Evolutionary conservation across 2,329 filamentous ascomycete species (phyloP), one percentile per base, ranked within the genome.

Genomic region (Corinectria fuckeliana): DNA sequence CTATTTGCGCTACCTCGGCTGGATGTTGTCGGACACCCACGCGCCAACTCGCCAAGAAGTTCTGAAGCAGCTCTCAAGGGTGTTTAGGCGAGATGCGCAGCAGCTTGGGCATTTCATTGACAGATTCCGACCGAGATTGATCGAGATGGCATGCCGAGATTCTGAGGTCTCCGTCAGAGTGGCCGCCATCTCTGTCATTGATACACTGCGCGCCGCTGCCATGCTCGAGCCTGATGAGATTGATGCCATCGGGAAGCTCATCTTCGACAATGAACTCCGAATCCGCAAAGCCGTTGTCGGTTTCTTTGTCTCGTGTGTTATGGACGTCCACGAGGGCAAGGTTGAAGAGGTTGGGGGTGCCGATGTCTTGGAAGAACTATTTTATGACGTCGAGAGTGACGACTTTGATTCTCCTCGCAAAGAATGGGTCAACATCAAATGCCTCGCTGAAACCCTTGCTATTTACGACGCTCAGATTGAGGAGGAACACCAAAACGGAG

Each of bases 81-180:
- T 99, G 5, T 94, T 96, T 77, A 89, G 88, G 70, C 88, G 91
- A 58, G 88, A 91, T 65, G 88, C 93, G 52, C 92, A 92, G 72
- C 86, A 96, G 64, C 81, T 99, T 51, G 91, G 92, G 57, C 91
- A 93, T 60, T 99, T 98, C 70, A 97, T 96, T 32, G 95, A 98
- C 74, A 86, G 93, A 47, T 99, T 98, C 76, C 86, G 93, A 48
- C 82, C 89, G 5, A 88, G 95, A 25, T 82, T 99, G 36, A 90
- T 98, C 23, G 95, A 99, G 77, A 97, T 99, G 81, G 93, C 93
- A 1, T 92, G 90, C 6, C 86, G 88, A 61, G 95, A 99, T 75
- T 85, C 90, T 0, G 95, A 99, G 67, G 80, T 90, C 13, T 85
- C 84, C 51, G 92, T 98, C 26, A 88, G 95, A 32, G 90, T 92